These are phyloP conservation scores for Neurospora cerealis DNA, from an alignment of 495 filamentous ascomycete species.

Conservation along the genomic window DNA sequence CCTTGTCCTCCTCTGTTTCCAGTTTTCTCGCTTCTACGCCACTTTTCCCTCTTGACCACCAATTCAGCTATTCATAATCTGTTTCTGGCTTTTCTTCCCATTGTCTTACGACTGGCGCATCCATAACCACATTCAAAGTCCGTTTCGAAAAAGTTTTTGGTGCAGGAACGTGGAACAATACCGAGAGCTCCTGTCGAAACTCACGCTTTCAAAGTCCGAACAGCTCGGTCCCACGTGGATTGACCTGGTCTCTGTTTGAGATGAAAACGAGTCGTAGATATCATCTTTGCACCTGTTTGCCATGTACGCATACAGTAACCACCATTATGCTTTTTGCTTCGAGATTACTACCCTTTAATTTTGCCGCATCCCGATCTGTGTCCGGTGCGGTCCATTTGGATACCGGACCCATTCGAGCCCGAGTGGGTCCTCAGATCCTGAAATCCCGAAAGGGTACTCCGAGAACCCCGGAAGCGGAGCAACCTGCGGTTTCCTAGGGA, in stretches of 20 bases:
- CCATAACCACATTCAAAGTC: too few relatives aligned
- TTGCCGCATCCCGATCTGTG: background rate
- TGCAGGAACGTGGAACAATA: background rate
- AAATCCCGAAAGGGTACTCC: background rate
- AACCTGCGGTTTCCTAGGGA: background rate
- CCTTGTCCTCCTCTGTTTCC: background rate
- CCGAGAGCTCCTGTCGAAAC: background rate
- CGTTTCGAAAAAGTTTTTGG: too few relatives aligned
- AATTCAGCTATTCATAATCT: too few relatives aligned
- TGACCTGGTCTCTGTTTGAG: background rate
- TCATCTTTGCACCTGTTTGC: background rate
- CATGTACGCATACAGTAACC: background rate
- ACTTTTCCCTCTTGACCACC: too few relatives aligned
- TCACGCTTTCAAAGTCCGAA: background rate
- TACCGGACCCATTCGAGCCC: background rate
- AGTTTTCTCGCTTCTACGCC: too few relatives aligned
- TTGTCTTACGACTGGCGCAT: too few relatives aligned
- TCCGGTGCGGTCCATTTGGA: background rate
- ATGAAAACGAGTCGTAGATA: background rate
- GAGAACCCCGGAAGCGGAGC: background rate
- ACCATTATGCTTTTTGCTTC: too few relatives aligned
- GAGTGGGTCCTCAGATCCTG: background rate
- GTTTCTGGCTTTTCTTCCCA: background rate
- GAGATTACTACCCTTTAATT: too few relatives aligned
- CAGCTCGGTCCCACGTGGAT: background rate